Conservation (phyloP, 2,329 filamentous ascomycete genomes). For the Apiospora marii region DNA sequence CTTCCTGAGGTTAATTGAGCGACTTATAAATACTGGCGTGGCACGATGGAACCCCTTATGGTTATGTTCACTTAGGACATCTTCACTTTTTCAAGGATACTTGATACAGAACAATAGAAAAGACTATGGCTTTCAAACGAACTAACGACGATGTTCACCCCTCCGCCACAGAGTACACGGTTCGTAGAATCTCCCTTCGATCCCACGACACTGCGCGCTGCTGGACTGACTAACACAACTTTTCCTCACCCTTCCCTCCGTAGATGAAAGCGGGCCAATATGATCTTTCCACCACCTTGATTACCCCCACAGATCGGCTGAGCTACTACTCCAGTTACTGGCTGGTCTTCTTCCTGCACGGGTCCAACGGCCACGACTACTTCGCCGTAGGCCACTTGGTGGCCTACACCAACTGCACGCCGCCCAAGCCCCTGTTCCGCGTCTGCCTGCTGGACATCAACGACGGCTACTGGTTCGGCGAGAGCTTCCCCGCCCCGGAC, state of each 20-base stretch:
- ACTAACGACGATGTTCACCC: not conserved
- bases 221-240: not conserved
- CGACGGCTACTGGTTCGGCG: not conserved
- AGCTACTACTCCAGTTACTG: conserved; percentile 10
- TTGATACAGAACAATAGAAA: too few relatives aligned
- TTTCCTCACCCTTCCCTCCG: not conserved
- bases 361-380: not conserved
- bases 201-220: not conserved
- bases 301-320: not conserved
- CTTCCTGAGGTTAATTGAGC: not conserved
- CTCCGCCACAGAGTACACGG: not conserved
- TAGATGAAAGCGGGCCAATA: not conserved
- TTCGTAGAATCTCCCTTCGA: not conserved
- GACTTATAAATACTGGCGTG: not conserved
- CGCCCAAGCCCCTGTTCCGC: conserved; percentile 1
- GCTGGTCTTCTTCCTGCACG: not conserved
- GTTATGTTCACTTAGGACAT: not conserved
- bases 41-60: not conserved
- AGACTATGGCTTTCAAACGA: not conserved
- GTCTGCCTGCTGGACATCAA: not conserved
- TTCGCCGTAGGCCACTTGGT: not conserved
- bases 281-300: not conserved
- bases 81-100: too few relatives aligned
- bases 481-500: not conserved
- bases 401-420: not conserved